phyloP scores from a whole-genome alignment of 73 alveolate genomes.

The Paramecium tetraurelia region DNA sequence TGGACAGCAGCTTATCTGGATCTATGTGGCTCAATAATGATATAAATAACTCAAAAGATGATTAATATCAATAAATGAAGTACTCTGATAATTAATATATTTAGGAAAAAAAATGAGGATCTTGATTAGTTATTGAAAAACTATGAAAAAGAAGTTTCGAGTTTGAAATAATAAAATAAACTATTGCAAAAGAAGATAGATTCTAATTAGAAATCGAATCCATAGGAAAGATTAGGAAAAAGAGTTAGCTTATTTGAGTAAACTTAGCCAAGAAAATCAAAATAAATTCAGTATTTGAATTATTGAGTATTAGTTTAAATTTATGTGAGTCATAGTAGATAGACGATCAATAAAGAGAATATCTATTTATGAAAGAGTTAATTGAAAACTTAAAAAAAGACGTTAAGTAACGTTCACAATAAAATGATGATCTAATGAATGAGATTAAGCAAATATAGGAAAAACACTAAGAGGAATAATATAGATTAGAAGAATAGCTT shows the following conservation, averaged over 20 bases:
- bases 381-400: background rate
- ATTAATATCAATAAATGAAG: background rate
- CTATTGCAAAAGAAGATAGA: background rate
- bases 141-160: slow-evolving; percentile 2
- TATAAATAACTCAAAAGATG: background rate
- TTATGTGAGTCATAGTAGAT: background rate
- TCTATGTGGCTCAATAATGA: slow-evolving; percentile 8
- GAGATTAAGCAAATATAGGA: background rate
- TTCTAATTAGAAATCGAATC: background rate
- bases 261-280: slow-evolving; percentile 6
- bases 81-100: background rate
- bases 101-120: background rate
- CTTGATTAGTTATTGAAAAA: background rate
- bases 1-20: background rate
- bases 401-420: background rate
- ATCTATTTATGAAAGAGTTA: background rate
- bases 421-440: background rate
- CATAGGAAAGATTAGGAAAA: background rate
- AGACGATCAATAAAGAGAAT: background rate
- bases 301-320: slow-evolving; percentile 15
- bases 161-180: background rate
- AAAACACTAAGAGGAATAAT: background rate
- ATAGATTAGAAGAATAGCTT: background rate
- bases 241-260: background rate
- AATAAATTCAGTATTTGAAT: background rate